Evolutionary conservation across 2,329 filamentous ascomycete species (phyloP).

Genomic region (Ophiostoma perfectum): DNA sequence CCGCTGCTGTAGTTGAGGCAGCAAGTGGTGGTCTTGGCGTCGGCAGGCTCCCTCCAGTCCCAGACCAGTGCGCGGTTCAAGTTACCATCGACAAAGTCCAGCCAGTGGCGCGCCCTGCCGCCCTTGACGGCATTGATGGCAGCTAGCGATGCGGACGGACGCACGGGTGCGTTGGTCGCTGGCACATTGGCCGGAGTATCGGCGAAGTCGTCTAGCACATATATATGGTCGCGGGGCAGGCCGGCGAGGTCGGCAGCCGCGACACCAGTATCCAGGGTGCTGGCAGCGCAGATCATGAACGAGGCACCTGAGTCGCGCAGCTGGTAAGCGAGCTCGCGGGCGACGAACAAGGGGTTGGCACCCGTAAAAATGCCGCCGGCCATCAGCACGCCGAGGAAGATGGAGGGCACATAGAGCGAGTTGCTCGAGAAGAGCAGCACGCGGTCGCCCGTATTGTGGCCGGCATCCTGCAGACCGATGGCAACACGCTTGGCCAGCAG

Average conservation of each 20-base stretch:
- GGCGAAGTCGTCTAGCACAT: constrained; percentile 54
- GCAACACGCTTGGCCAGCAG: constrained; percentile 68
- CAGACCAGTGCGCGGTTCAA: constrained; percentile 50
- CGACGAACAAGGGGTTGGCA: constrained; percentile 45
- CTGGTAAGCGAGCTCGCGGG: constrained; percentile 69
- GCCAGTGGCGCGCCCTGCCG: constrained; percentile 53
- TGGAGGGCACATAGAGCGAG: constrained; percentile 63
- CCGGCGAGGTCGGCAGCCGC: constrained; percentile 58
- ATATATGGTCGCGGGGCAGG: constrained; percentile 52
- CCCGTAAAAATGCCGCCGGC: constrained; percentile 74
- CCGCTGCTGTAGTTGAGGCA: constrained; percentile 75
- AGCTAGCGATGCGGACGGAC: constrained; percentile 7
- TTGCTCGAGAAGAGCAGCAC: constrained; percentile 71
- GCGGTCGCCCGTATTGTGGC: constrained; percentile 62
- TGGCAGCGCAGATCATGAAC: constrained; percentile 60
- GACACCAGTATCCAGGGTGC: constrained; percentile 56
- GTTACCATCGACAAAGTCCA: constrained; percentile 49
- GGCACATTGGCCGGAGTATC: constrained; percentile 36
- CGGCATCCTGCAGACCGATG: constrained; percentile 58
- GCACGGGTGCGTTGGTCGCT: constrained; percentile 3
- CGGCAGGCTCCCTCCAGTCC: constrained; percentile 55
- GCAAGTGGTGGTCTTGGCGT: constrained; percentile 50
- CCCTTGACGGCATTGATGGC: constrained; percentile 15
- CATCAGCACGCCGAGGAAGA: constrained; percentile 70
- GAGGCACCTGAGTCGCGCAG: constrained; percentile 63